These are phyloP conservation scores for Rhizopus arrhizus DNA, from an alignment of 371 early-diverging fungal genomes.

Conservation along the genomic window DNA sequence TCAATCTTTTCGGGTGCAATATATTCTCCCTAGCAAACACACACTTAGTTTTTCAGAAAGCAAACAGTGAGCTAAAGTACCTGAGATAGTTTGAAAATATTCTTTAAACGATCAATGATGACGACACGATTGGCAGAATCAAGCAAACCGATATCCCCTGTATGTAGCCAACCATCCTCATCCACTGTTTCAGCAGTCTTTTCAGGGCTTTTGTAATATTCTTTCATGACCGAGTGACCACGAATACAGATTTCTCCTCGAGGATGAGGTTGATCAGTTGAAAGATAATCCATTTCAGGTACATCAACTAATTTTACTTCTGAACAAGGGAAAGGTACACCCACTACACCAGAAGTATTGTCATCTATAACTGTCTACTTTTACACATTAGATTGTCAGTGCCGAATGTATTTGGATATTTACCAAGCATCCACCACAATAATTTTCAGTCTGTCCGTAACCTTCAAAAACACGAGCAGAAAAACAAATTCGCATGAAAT, in stretches of 20 bases:
- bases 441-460: constrained; percentile 95
- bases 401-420: neutral
- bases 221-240: constrained; percentile 83
- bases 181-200: constrained; percentile 82
- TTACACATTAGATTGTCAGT: neutral
- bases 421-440: constrained; percentile 68
- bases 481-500: constrained; percentile 89
- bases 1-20: constrained; percentile 99
- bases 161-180: constrained; percentile 85
- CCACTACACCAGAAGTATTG: constrained; percentile 80
- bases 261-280: constrained; percentile 83
- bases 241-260: constrained; percentile 93
- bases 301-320: constrained; percentile 92
- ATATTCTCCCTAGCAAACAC: constrained; percentile 84
- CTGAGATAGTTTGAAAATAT: constrained; percentile 97
- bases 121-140: constrained; percentile 75
- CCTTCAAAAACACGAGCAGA: constrained; percentile 86
- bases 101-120: constrained; percentile 97
- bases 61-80: constrained; percentile 17
- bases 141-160: constrained; percentile 96
- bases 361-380: constrained; percentile 58
- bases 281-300: constrained; percentile 87
- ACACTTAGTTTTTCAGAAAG: neutral
- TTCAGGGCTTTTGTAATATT: constrained; percentile 84
- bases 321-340: constrained; percentile 73